phyloP scores from a whole-genome alignment of 352 stramenopile genomes.

The Phytophthora palmivora region DNA sequence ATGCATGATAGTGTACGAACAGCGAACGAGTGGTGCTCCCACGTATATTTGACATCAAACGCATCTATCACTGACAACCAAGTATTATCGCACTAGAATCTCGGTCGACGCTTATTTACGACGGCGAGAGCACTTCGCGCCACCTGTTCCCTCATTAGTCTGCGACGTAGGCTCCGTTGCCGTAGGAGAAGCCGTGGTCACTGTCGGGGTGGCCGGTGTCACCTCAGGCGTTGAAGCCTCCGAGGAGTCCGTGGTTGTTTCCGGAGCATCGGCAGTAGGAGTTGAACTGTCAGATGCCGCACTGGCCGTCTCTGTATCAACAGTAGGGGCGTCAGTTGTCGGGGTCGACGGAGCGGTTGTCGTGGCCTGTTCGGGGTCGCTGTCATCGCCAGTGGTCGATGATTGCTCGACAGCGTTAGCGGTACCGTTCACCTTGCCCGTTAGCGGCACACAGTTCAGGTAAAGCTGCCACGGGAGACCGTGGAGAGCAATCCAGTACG shows the following conservation, averaged over 20 bases:
- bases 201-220: constrained; percentile 9
- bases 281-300: not conserved
- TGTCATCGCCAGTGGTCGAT: not conserved
- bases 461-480: constrained; percentile 68
- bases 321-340: constrained; percentile 4
- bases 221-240: constrained; percentile 20
- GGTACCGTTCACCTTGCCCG: constrained; percentile 18
- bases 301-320: not conserved
- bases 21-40: not conserved
- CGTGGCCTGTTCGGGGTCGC: constrained; percentile 2
- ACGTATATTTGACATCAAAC: constrained; percentile 9
- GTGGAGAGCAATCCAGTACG: constrained; percentile 70
- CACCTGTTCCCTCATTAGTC: constrained; percentile 10
- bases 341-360: constrained; percentile 6
- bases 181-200: constrained; percentile 12
- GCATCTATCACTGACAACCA: constrained; percentile 7
- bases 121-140: constrained; percentile 36
- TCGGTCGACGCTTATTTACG: constrained; percentile 20
- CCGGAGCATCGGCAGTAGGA: constrained; percentile 2
- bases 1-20: constrained; percentile 2
- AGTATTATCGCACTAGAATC: not conserved
- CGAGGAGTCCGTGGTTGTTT: constrained; percentile 20
- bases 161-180: constrained; percentile 17
- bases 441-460: constrained; percentile 41
- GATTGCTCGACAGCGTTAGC: not conserved